Evolutionary conservation across 2,329 filamentous ascomycete species (phyloP).

Genomic region (Penicillium sp.): DNA sequence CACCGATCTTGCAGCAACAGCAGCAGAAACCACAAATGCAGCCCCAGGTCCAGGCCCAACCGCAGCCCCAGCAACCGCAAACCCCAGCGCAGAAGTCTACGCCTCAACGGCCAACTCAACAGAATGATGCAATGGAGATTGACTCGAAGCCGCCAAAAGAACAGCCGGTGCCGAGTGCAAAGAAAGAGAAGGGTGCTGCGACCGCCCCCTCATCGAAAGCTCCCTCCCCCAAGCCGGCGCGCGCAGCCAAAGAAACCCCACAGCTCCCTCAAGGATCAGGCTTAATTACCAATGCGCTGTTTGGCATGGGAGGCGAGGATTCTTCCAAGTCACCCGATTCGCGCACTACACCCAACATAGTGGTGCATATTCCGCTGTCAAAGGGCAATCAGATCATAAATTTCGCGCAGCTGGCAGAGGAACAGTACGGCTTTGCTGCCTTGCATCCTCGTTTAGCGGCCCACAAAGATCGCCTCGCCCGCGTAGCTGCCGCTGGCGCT

Average conservation of each 20-base stretch:
- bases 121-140: constrained; percentile 33
- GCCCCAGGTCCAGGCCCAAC: constrained; percentile 6
- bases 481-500: constrained; percentile 84
- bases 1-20: constrained; percentile 18
- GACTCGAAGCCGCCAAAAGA: constrained; percentile 33
- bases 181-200: constrained; percentile 44
- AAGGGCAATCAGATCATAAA: constrained; percentile 90
- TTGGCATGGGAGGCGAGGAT: constrained; percentile 49
- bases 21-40: constrained; percentile 20
- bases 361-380: constrained; percentile 77
- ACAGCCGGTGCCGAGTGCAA: constrained; percentile 31
- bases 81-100: constrained; percentile 15
- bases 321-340: constrained; percentile 44
- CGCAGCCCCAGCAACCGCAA: constrained; percentile 12
- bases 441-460: constrained; percentile 88
- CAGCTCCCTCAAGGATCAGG: constrained; percentile 63
- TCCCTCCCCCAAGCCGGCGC: constrained; percentile 55
- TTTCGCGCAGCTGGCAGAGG: constrained; percentile 89
- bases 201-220: constrained; percentile 54
- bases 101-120: constrained; percentile 13
- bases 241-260: constrained; percentile 54
- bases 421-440: constrained; percentile 91
- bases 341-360: constrained; percentile 68
- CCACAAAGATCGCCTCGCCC: constrained; percentile 80
- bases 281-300: constrained; percentile 61